These are phyloP conservation scores for Schrenkiella parvula DNA, from an alignment of 345 rosid species.

Conservation along the genomic window DNA sequence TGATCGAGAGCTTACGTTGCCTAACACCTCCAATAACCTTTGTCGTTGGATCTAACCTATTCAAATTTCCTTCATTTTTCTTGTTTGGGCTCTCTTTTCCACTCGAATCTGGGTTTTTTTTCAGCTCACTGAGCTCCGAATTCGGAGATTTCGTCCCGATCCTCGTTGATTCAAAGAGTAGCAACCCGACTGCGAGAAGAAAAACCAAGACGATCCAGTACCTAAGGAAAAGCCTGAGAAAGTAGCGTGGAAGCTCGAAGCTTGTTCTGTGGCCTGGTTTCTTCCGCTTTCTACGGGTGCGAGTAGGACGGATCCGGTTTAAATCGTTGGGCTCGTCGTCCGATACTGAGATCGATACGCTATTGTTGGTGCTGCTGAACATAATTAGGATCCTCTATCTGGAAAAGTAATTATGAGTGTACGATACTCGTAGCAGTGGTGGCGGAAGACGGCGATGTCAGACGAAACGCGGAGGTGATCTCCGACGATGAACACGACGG, in stretches of 20 bases:
- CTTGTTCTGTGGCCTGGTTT: slow-evolving; percentile 41
- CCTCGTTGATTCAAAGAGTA: slow-evolving; percentile 61
- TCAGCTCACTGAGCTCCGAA: neutral
- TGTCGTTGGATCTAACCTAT: slow-evolving; percentile 30
- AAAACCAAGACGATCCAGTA: slow-evolving; percentile 62
- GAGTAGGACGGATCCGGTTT: slow-evolving; percentile 51
- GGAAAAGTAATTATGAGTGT: neutral
- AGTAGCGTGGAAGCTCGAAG: slow-evolving; percentile 43
- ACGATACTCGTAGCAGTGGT: neutral
- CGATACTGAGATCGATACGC: slow-evolving; percentile 58
- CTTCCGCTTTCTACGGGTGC: slow-evolving; percentile 72
- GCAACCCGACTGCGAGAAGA: slow-evolving; percentile 49
- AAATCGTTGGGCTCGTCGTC: slow-evolving; percentile 71
- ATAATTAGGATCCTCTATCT: neutral
- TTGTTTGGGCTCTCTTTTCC: slow-evolving; percentile 1
- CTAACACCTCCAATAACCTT: slow-evolving; percentile 36
- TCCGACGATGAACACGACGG: neutral
- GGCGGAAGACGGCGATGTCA: neutral
- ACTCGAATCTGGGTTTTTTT: neutral
- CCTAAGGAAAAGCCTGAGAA: slow-evolving; percentile 45
- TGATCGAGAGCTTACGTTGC: slow-evolving; percentile 18
- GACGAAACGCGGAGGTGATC: neutral
- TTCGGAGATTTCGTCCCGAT: slow-evolving; percentile 41
- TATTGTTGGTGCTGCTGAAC: slow-evolving; percentile 27
- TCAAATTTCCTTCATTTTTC: slow-evolving; percentile 31